Conservation (phyloP, 805 yeast species). For the Jamesozyma spencerorum region DNA sequence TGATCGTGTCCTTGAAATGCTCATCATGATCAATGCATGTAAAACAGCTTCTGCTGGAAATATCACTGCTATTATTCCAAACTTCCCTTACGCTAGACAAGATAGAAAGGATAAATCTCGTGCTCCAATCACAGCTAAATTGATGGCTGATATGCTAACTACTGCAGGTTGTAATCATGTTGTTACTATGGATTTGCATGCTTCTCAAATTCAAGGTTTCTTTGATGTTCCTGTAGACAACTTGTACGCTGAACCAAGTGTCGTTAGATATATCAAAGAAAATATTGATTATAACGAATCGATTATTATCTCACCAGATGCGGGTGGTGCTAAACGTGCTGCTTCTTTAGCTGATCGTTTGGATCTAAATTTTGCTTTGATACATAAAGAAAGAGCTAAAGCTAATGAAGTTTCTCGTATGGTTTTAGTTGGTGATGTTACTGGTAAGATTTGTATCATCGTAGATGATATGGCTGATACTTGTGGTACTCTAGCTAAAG, state of each 20-base stretch:
- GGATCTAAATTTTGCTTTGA: conserved; percentile 73
- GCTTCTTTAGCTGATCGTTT: conserved; percentile 73
- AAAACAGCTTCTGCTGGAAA: conserved; percentile 75
- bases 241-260: conserved; percentile 75
- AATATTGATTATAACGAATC: conserved; percentile 48
- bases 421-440: conserved; percentile 81
- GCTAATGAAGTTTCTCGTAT: conserved; percentile 78
- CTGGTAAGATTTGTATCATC: conserved; percentile 63
- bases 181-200: conserved; percentile 80
- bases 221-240: conserved; percentile 79
- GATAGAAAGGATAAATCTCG: conserved; percentile 78
- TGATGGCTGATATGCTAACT: conserved; percentile 72
- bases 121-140: conserved; percentile 79
- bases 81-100: conserved; percentile 83
- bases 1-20: conserved; percentile 62
- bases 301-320: conserved; percentile 80
- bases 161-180: conserved; percentile 84
- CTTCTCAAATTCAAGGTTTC: conserved; percentile 84
- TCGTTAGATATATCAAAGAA: conserved; percentile 63
- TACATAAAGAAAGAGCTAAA: conserved; percentile 74
- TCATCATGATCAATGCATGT: conserved; percentile 76
- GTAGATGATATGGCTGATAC: conserved; percentile 90
- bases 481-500: conserved; percentile 77
- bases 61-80: conserved; percentile 75
- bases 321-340: conserved; percentile 88